phyloP scores from a whole-genome alignment of 179 eudicot genomes.

The Patellifolia procumbens region DNA sequence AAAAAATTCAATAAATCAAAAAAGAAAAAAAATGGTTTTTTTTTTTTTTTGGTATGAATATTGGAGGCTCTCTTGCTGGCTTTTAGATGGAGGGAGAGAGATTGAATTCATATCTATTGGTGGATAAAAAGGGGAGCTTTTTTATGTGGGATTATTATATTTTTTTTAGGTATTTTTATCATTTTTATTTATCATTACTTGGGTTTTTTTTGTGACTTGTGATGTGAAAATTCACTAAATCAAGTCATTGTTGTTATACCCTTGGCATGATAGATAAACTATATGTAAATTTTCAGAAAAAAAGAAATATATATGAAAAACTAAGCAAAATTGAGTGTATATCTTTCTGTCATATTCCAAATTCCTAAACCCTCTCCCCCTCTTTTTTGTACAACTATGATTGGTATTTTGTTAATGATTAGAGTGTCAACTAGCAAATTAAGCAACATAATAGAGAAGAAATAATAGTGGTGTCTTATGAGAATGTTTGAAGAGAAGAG shows the following conservation, averaged over 20 bases:
- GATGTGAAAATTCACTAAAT: not conserved
- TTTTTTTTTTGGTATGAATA: conserved; percentile 10
- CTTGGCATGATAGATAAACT: not conserved
- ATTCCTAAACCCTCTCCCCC: not conserved
- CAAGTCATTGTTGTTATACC: conserved; percentile 19
- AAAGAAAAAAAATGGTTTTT: not conserved
- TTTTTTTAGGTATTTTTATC: not conserved
- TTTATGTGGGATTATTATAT: not conserved
- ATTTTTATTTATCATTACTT: not conserved
- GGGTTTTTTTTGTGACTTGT: conserved; percentile 14
- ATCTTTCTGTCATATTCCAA: not conserved
- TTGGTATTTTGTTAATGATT: not conserved
- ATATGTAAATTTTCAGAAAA: not conserved
- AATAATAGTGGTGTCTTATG: not conserved
- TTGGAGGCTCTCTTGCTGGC: conserved; percentile 13
- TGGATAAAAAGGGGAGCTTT: not conserved
- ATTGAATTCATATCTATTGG: not conserved
- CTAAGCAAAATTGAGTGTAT: not conserved
- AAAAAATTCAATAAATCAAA: too few species aligned
- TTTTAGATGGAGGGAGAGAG: conserved; percentile 11
- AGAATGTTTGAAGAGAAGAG: too few species aligned
- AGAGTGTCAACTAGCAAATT: not conserved
- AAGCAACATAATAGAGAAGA: not conserved
- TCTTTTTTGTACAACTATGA: not conserved
- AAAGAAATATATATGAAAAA: not conserved